phyloP scores from a whole-genome alignment of 2,329 filamentous ascomycete genomes.

The Colletotrichum cereale region DNA sequence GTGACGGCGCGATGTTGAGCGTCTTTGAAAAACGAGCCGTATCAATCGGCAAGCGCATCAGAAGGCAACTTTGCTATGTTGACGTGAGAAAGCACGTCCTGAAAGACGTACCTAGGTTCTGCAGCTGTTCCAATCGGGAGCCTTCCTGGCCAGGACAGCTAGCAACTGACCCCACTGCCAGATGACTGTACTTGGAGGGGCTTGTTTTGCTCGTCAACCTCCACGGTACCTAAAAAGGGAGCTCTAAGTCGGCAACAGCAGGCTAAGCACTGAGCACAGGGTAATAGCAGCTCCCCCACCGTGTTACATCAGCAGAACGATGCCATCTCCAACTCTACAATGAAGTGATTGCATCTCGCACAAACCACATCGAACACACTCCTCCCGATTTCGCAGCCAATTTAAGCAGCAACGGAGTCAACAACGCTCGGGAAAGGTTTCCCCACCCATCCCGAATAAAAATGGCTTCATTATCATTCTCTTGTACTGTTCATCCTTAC shows the following conservation, averaged over 20 bases:
- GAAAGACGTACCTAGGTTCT: background rate
- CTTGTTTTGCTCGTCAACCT: background rate
- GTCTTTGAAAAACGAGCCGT: background rate
- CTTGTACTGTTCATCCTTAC: conserved; percentile 61
- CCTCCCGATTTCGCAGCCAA: background rate
- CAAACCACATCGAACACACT: background rate
- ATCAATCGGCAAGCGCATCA: background rate
- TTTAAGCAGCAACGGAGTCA: background rate
- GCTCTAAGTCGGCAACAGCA: conserved; percentile 5
- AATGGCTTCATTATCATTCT: conserved; percentile 28
- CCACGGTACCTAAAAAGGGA: background rate
- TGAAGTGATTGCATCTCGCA: background rate
- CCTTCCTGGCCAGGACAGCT: background rate
- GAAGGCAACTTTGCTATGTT: background rate
- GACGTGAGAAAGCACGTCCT: conserved; percentile 5
- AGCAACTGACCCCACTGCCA: background rate
- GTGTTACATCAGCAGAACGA: conserved; percentile 10
- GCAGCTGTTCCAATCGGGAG: conserved; percentile 17
- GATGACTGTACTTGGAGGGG: background rate
- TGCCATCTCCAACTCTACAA: background rate
- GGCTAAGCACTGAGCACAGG: background rate
- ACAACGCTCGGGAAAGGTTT: too few relatives aligned
- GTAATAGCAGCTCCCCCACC: background rate
- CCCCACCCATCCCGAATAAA: background rate
- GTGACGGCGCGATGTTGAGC: background rate